These are phyloP conservation scores for Candida piceae DNA, from an alignment of 805 yeast species.

Conservation along the genomic window DNA sequence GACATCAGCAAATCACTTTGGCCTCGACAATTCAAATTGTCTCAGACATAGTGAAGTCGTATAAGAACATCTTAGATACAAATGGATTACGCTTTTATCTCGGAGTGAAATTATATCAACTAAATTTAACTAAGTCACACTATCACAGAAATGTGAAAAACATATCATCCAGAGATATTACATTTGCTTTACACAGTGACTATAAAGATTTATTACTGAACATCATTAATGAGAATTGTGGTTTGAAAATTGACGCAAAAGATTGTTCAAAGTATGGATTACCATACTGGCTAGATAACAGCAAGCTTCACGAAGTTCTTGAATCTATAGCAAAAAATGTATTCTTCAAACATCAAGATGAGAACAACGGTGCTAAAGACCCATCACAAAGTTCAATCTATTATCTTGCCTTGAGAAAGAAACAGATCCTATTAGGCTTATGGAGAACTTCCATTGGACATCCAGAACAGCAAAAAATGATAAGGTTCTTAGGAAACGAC, in stretches of 20 bases:
- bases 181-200: constrained; percentile 84
- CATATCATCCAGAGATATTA: constrained; percentile 73
- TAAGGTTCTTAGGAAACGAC: constrained; percentile 71
- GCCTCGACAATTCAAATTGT: constrained; percentile 64
- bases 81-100: constrained; percentile 69
- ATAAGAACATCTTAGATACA: constrained; percentile 42
- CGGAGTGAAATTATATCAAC: constrained; percentile 63
- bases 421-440: constrained; percentile 67
- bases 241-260: constrained; percentile 52
- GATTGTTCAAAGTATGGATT: constrained; percentile 56
- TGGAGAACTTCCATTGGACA: constrained; percentile 79
- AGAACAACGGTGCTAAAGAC: constrained; percentile 46
- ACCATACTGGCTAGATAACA: constrained; percentile 60
- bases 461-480: constrained; percentile 77
- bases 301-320: constrained; percentile 43
- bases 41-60: constrained; percentile 44
- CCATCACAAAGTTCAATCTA: constrained; percentile 73
- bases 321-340: constrained; percentile 72
- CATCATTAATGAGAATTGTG: constrained; percentile 39
- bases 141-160: constrained; percentile 16
- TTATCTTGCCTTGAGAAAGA: constrained; percentile 74
- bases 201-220: constrained; percentile 63
- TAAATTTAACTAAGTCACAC: constrained; percentile 29
- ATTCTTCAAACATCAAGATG: constrained; percentile 38
- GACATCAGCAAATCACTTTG: constrained; percentile 88